A percentile compares a stretch with the other conserved stretches of the same genome.
Evolutionary conservation across 352 stramenopile genomes (phyloP).

Genomic region (Phytophthora brassicae): DNA sequence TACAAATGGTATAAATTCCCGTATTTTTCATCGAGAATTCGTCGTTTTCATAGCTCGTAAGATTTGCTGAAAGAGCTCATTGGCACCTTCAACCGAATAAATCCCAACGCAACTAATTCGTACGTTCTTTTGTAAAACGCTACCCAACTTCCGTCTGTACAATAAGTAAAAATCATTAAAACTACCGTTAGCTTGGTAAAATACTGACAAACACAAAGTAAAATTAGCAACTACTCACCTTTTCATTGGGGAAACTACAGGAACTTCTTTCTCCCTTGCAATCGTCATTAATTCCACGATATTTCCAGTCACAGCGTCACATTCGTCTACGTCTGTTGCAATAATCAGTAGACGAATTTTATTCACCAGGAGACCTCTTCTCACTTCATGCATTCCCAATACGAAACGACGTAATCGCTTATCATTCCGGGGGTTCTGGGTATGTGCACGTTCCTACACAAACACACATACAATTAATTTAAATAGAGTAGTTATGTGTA

Average conservation of each 20-base stretch:
- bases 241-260: slow-evolving; percentile 47
- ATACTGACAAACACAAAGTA: neutral
- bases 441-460: slow-evolving; percentile 70
- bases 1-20: neutral
- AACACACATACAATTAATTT: slow-evolving; percentile 7
- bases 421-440: slow-evolving; percentile 64
- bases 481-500: neutral
- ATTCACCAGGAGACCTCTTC: slow-evolving; percentile 74
- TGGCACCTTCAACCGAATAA: slow-evolving; percentile 94
- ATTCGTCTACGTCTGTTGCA: slow-evolving; percentile 89
- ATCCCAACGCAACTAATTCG: slow-evolving; percentile 94
- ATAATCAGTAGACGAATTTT: slow-evolving; percentile 90
- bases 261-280: slow-evolving; percentile 46
- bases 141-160: slow-evolving; percentile 88
- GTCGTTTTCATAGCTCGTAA: slow-evolving; percentile 14
- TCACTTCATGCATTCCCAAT: slow-evolving; percentile 92
- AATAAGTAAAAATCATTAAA: neutral
- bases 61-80: slow-evolving; percentile 79
- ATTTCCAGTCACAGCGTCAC: slow-evolving; percentile 75
- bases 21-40: neutral
- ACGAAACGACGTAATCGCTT: slow-evolving; percentile 82
- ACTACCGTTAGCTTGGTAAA: neutral
- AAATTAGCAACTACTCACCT: slow-evolving; percentile 29
- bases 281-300: slow-evolving; percentile 83
- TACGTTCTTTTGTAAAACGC: slow-evolving; percentile 91